Evolutionary conservation across 176 grass and related monocot genomes (phyloP), one percentile per base, ranked within the genome.

Genomic region (Poa annua): DNA sequence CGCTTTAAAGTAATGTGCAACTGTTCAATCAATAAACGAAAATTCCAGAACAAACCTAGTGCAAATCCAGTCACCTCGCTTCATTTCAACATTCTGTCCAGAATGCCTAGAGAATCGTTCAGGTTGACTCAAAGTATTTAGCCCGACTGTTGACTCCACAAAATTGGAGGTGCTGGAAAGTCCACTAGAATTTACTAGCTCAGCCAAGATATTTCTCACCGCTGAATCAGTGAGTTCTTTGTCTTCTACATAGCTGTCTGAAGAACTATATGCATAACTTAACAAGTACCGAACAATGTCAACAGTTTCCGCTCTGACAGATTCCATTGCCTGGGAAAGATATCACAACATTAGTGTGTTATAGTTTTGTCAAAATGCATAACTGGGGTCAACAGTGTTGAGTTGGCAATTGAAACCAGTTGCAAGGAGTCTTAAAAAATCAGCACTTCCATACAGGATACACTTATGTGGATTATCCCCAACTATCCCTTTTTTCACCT

Each of bases 1-100:
- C 24, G 8, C 33, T 32, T 48, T 19, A 66, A 34, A 52, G 42
- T 38, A 51, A 75, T 16, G 45, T 44, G 25, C 33, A 76, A 33
- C 51, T 84, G 71, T 63, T 29, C 13, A 85, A 61, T 34, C 19
- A 56, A 48, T 33, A 39, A 48, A 55, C 21, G 14, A 80, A 24
- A 81, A 85, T 47, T 14, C 5, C 11, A 52, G 8, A 67, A 25
- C 85, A 85, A 84, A 96, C 96, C 83, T 96, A 81, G 86, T 76
- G 76, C 96, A 99, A 84, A 96, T 88, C 96, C 96, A 96, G 36
- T 96, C 91, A 80, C 96, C 96, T 86, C 86, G 80, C 87, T 93
- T 98, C 90, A 90, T 91, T 90, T 94, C 77, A 53, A 98, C 60
- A 95, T 87, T 93, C 83, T 91, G 81, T 38, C 90, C 77, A 48